Base-by-base conservation (phyloP, 306 rosid species). In the Acacia confusa region DNA sequence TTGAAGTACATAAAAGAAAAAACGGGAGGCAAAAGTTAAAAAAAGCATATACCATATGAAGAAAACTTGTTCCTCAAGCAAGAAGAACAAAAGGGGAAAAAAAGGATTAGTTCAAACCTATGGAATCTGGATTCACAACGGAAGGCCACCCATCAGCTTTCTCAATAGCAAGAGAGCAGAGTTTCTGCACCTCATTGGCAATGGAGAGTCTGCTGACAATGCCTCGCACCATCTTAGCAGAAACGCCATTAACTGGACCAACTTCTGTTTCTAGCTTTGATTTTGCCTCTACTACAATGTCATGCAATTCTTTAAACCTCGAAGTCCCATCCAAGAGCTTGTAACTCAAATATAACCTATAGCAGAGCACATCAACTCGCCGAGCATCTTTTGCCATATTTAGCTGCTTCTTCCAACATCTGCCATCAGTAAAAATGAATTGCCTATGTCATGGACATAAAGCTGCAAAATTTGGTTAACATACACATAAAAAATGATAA, bases 341-440 rank as follows among this genome's bases (percentile, higher is more conserved):
- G 88, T 85, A 90, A 81, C 98, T 88, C 90, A 95, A 68, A 85
- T 89, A 92, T 85, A 93, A 86, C 88, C 99, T 90, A 75, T 89
- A 84, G 79, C 98, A 93, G 74, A 95, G 95, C 72, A 87, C 85
- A 77, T 95, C 99, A 27, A 93, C 91, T 72, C 99, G 97, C n/a
- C 99, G 92, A 32, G 98, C 98, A 84, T 95, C 99, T 88, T 88
- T 93, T 38, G 98, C 99, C 53, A 88, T 79, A 34, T 44, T 86
- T 80, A 95, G 85, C 85, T 95, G 99, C 88, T 93, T 95, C 87
- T 90, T 95, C 97, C 99, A 95, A 77, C 83, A 89, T 79, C 99
- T 95, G 92, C 81, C 82, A 89, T 53, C 52, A 67, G 48, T 76
- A 74, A 86, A 64, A 76, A 65, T 78, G 58, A 81, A 69, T 65